phyloP scores from a whole-genome alignment of 345 rosid species.

The Noccaea caerulescens region DNA sequence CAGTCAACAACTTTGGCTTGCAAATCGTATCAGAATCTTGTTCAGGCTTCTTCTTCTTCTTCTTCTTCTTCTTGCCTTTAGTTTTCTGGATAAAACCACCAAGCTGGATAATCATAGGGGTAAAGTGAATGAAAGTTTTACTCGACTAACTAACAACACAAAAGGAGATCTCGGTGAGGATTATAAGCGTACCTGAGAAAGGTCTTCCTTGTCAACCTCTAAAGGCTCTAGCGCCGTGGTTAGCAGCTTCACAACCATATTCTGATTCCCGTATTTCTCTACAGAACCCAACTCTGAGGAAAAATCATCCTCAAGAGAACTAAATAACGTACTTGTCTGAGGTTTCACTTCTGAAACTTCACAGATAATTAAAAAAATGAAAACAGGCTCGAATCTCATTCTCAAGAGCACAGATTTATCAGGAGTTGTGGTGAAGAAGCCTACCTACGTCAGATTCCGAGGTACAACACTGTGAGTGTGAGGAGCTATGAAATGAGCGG shows the following conservation, averaged over 20 bases:
- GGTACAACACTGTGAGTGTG: background rate
- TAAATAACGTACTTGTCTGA: background rate
- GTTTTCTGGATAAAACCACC: constrained; percentile 3
- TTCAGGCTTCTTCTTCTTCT: constrained; percentile 15
- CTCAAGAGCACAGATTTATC: background rate
- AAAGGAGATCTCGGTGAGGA: background rate
- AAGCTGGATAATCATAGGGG: background rate
- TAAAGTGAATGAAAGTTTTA: background rate
- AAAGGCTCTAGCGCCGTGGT: background rate
- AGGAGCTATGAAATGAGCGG: background rate
- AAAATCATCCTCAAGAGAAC: constrained; percentile 20
- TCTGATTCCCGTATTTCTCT: background rate
- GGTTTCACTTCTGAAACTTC: constrained; percentile 15
- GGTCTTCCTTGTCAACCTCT: background rate
- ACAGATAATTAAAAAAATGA: constrained; percentile 7
- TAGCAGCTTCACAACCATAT: constrained; percentile 3
- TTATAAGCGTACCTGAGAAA: constrained; percentile 18
- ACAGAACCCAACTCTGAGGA: constrained; percentile 34
- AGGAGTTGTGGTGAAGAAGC: background rate
- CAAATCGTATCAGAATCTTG: constrained; percentile 28
- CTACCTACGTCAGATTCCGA: constrained; percentile 34
- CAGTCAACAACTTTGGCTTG: constrained; percentile 34
- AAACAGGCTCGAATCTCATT: background rate
- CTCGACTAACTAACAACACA: background rate
- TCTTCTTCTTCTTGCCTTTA: constrained; percentile 13